Base-by-base conservation (phyloP, 2,329 filamentous ascomycete species). In the Coccinonectria pachysandricola region DNA sequence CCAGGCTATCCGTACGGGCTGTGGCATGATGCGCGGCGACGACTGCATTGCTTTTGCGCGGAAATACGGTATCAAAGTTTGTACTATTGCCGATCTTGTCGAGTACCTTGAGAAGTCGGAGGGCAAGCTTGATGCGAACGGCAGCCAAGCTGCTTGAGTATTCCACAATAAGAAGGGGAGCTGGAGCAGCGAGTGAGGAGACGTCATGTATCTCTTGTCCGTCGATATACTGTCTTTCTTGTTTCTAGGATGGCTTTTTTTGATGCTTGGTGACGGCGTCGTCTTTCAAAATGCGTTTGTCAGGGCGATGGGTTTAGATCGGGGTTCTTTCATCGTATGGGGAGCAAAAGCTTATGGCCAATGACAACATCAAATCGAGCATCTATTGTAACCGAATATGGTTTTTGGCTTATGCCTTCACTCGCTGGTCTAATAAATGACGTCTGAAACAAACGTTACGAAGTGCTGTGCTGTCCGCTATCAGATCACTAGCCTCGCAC, bases 21-120 rank as follows among this genome's bases (percentile, higher is more conserved):
- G 77, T n/a, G 84, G 80, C 14, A 98, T 98, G 91, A 78, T 96
- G 75, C 64, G 86, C 42, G 75, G 85, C 37, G 85, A 94, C 60
- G 82, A 74, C 19, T 95, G 87, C 59, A 64, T 98, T 49, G 71
- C 66, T 26, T 98, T 98, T 67, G 91, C 86, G 15, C 75, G 75
- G 56, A 76, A 69, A 57, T 96, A 81, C 76, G 86, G 86, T 4
- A 64, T 98, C 43, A 91, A 81, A 64, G 85, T 93, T 32, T 93
- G 87, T 59, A 96, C 91, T 15, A 96, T 98, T 59, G 86, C 88
- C 52, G 86, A 88, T 57, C 57, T 98, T 58, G 79, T 88, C 15
- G 65, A 63, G 31, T 81, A 92, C 53, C 61, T 94, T 32, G 79
- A 91, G 55, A 77, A 75, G 63, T 76, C 66, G 19, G 78, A 87